Evolutionary conservation across 2,329 filamentous ascomycete genomes (phyloP), one percentile per base, ranked within the genome.

Genomic region (Penicillium sp.): DNA sequence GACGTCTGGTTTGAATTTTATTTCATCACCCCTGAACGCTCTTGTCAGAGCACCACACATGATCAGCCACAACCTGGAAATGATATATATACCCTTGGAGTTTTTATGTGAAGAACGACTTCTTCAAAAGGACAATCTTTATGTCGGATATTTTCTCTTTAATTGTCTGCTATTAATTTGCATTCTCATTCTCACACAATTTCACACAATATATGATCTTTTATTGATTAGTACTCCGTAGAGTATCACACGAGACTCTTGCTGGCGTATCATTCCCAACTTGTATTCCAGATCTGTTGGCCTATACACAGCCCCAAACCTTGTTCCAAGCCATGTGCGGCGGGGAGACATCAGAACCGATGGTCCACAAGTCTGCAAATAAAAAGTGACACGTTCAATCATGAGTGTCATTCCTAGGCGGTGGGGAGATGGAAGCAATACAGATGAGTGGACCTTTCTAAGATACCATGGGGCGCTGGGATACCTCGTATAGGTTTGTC

Each of bases 91-190:
- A 51, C 48, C 48, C 48, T 35, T 31, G 48, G 48, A 38, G 35
- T 37, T 51, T 51, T 45, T 45, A 48, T 31, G 48, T 37, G 31
- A 38, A 22, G 48, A 51, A 38, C 31, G 28, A 31, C 28, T 31
- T 31, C 28, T 31, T 51, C 34, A 34, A 38, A 35, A 51, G 31
- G 48, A 51, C 48, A 34, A 45, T 45, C 42, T 51, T 51, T 38
- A 38, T 51, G 48, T 48, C 25, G 35, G 17, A 34, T 49, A 49
- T 15, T 20, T 15, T 15, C 8, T 15, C 22, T 38, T 37, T 51
- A 51, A 51, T 51, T 31, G 15, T 34, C 45, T 34, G 45, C 25
- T 34, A 34, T 48, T 34, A 48, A 48, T 34, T 48, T 48, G 25
- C 25, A 34, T 48, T 48, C 45, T 48, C 31, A 28, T 34, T 45